Evolutionary conservation across 495 filamentous ascomycete species (phyloP).

Genomic region (Xylaria telfairii): DNA sequence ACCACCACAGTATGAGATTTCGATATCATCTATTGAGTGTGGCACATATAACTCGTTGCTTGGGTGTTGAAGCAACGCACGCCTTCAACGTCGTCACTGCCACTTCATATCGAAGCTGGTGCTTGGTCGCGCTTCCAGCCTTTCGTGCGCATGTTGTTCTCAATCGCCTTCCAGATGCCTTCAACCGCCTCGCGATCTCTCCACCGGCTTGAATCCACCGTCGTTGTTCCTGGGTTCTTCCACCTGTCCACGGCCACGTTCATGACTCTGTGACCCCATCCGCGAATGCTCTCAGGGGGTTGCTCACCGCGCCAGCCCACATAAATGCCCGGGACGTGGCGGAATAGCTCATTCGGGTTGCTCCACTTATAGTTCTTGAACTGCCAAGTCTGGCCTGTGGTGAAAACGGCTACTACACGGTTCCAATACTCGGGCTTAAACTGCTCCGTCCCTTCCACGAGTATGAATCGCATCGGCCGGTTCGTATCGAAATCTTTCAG

Average conservation of each 20-base stretch:
- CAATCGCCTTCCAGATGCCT: slow-evolving; percentile 87
- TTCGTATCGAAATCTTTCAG: slow-evolving; percentile 75
- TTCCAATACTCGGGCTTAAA: slow-evolving; percentile 99
- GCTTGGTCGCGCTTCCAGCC: slow-evolving; percentile 80
- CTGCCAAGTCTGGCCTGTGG: slow-evolving; percentile 97
- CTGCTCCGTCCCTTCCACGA: slow-evolving; percentile 88
- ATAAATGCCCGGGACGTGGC: slow-evolving; percentile 83
- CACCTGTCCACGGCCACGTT: slow-evolving; percentile 80
- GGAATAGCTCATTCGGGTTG: slow-evolving; percentile 85
- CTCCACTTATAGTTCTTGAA: slow-evolving; percentile 99
- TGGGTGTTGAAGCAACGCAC: background rate
- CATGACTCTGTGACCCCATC: slow-evolving; percentile 84
- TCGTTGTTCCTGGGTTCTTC: slow-evolving; percentile 58
- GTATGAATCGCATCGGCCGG: slow-evolving; percentile 86
- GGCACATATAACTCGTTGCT: background rate
- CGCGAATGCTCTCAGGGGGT: slow-evolving; percentile 73
- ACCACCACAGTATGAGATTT: background rate
- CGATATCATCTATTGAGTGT: background rate
- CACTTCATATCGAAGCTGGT: slow-evolving; percentile 50
- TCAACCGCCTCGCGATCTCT: slow-evolving; percentile 93
- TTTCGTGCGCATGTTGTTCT: slow-evolving; percentile 82
- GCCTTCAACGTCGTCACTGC: background rate
- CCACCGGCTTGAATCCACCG: slow-evolving; percentile 71
- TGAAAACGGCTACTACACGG: slow-evolving; percentile 95
- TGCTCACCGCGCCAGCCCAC: slow-evolving; percentile 91